Conservation (phyloP, 352 stramenopile genomes). For the Phytophthora macrochlamydospora region DNA sequence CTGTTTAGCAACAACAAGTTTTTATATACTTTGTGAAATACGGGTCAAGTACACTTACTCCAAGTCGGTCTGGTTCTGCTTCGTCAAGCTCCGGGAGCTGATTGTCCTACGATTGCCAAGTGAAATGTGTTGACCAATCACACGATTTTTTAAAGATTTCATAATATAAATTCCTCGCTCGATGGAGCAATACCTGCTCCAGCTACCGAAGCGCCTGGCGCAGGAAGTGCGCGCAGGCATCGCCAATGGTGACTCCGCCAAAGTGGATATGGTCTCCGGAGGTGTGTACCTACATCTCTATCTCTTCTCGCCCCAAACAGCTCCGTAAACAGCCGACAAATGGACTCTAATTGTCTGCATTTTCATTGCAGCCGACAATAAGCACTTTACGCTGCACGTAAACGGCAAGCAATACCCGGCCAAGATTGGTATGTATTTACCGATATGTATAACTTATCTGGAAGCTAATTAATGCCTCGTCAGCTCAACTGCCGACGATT, state of each 20-base stretch:
- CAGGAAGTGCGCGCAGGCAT: slow-evolving; percentile 74
- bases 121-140: too few species aligned
- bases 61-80: too few species aligned
- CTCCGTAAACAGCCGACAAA: background rate
- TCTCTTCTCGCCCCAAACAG: background rate
- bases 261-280: slow-evolving; percentile 81
- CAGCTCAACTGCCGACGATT: slow-evolving; percentile 86
- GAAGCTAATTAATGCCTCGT: slow-evolving; percentile 5
- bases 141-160: too few species aligned
- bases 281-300: slow-evolving; percentile 38
- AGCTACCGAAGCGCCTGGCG: slow-evolving; percentile 83
- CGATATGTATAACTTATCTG: background rate
- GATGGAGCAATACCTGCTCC: slow-evolving; percentile 90
- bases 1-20: too few species aligned
- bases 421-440: slow-evolving; percentile 65
- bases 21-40: too few species aligned
- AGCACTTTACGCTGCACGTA: slow-evolving; percentile 81
- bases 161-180: too few species aligned
- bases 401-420: slow-evolving; percentile 79
- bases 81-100: too few species aligned
- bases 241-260: slow-evolving; percentile 54
- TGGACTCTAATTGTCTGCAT: background rate
- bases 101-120: too few species aligned
- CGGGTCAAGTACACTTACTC: too few species aligned
- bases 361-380: slow-evolving; percentile 73